These are phyloP conservation scores for Mimosa bimucronata DNA, from an alignment of 306 rosid species.

Conservation along the genomic window DNA sequence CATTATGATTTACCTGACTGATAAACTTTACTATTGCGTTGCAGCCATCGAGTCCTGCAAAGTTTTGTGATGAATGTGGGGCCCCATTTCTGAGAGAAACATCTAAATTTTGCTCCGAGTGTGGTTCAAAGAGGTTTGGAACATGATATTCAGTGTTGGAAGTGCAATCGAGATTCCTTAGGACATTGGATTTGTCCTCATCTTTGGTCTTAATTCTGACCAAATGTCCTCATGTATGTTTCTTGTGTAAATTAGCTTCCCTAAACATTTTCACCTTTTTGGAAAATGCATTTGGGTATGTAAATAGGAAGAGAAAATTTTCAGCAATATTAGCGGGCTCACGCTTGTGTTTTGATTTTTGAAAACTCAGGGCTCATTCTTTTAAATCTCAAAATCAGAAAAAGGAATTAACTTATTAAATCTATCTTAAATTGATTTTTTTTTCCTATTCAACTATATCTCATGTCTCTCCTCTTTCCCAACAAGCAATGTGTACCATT, in stretches of 20 bases:
- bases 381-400: too few relatives aligned
- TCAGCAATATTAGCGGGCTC: too few relatives aligned
- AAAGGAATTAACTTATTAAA: too few relatives aligned
- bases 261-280: background rate
- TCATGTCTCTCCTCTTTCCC: too few relatives aligned
- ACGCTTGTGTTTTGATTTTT: too few relatives aligned
- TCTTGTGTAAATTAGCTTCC: background rate
- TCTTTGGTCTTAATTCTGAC: slow-evolving; percentile 11
- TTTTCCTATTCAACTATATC: too few relatives aligned
- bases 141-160: slow-evolving; percentile 40
- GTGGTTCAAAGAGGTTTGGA: slow-evolving; percentile 90
- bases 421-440: too few relatives aligned
- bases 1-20: slow-evolving; percentile 9
- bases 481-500: too few relatives aligned
- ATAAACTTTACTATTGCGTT: slow-evolving; percentile 24
- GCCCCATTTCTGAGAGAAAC: slow-evolving; percentile 86
- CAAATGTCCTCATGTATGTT: slow-evolving; percentile 7
- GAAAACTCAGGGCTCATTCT: too few relatives aligned
- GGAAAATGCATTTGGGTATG: background rate
- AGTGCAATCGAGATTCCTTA: background rate
- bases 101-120: slow-evolving; percentile 90
- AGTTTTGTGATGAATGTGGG: slow-evolving; percentile 94
- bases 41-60: slow-evolving; percentile 86
- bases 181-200: background rate
- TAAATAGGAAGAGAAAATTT: background rate